Evolutionary conservation across 2,329 filamentous ascomycete species (phyloP), one percentile per base, ranked within the genome.

Genomic region (Hymenoscyphus linearis): DNA sequence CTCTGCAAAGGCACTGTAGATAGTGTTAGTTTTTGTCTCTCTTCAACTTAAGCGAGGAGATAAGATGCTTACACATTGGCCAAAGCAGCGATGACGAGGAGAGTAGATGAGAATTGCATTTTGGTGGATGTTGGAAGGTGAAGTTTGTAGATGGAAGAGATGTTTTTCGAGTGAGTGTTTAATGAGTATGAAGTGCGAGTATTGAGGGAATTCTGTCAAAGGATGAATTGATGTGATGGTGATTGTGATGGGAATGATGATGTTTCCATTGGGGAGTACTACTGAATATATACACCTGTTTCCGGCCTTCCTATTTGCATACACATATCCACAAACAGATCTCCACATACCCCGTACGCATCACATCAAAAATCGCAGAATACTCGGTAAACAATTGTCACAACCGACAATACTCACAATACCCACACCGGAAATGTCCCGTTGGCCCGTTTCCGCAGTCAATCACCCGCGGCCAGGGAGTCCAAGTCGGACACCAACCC

Each of bases 1-100:
- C 53, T 70, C 52, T 50, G 70, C 70, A 10, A 68, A 26, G 2
- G 65, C 69, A 22, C 62, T 64, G 37, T 13, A 7, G 25, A 44
- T 2, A 9, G 10, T 56, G 35, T 56, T 40, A 56, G 54, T 37
- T n/a, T 31, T 4, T 18, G 12, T 16, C 12, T 53, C 22, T 27
- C 25, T 53, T 31, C 13, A 18, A 25, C 27, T 26, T n/a, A 25
- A 25, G 6, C 7, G 22, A 16, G 12, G 50, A 53, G 14, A 25
- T 7, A 12, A 10, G 44, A 55, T 12, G 4, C 57, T 56, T 60
- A 62, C 59, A 22, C 34, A 7, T 54, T 59, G 4, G 61, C 54
- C n/a, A 62, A 59, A 10, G 50, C 55, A 12, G 53, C 31, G 13
- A 52, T 26, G 55, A 53, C 9, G 44, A 65, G 18, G 31, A 65